Conservation (phyloP, 2,329 filamentous ascomycete genomes). For the Lasiodiplodia theobromae region DNA sequence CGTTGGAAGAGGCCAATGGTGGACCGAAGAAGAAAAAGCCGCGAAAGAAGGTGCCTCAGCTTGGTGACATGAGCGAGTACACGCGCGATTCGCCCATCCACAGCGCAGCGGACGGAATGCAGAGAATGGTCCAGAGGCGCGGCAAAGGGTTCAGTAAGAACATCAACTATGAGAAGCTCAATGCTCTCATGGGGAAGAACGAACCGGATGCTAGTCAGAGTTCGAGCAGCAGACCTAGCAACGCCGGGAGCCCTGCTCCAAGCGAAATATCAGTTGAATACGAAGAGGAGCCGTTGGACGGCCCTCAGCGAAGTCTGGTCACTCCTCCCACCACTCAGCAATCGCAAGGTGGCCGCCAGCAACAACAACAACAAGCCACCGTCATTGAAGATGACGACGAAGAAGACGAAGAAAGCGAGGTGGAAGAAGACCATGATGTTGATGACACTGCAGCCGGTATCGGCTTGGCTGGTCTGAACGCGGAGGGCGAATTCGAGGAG, state of each 20-base stretch:
- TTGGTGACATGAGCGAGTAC: slow-evolving; percentile 48
- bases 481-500: slow-evolving; percentile 20
- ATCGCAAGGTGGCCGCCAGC: background rate
- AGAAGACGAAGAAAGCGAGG: slow-evolving; percentile 23
- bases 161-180: slow-evolving; percentile 57
- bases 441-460: slow-evolving; percentile 6
- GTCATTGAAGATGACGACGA: slow-evolving; percentile 26
- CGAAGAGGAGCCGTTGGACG: slow-evolving; percentile 17
- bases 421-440: slow-evolving; percentile 6
- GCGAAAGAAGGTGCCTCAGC: slow-evolving; percentile 45
- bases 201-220: slow-evolving; percentile 16
- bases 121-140: slow-evolving; percentile 55
- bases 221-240: slow-evolving; percentile 26
- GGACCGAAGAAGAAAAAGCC: slow-evolving; percentile 57
- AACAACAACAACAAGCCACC: background rate
- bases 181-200: slow-evolving; percentile 34
- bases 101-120: slow-evolving; percentile 54
- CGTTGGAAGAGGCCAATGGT: slow-evolving; percentile 63
- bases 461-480: background rate
- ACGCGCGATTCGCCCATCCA: slow-evolving; percentile 46
- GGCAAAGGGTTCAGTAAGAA: slow-evolving; percentile 51
- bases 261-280: slow-evolving; percentile 14
- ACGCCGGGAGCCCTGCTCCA: slow-evolving; percentile 21
- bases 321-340: slow-evolving; percentile 22
- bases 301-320: background rate